Percentiles rank a stretch among this genome's conserved stretches.
These are phyloP conservation scores for Penicillium steckii DNA, from an alignment of 495 filamentous ascomycete genomes.

Conservation along the genomic window DNA sequence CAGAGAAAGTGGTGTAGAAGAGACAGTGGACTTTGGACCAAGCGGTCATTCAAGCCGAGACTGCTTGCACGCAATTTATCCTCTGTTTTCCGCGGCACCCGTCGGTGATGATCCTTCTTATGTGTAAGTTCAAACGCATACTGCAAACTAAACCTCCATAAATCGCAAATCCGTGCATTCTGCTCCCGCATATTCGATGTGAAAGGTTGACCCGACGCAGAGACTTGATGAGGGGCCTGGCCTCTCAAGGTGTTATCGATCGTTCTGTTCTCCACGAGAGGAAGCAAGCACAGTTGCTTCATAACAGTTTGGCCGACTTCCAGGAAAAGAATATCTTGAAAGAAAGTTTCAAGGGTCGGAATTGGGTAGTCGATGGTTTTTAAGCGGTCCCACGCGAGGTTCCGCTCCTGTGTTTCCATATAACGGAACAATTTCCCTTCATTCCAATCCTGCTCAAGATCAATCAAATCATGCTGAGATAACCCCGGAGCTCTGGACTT, in stretches of 20 bases:
- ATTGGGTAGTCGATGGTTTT: constrained; percentile 5
- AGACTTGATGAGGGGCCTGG: background rate
- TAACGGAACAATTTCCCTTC: constrained; percentile 1
- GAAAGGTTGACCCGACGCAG: background rate
- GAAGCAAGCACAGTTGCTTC: background rate
- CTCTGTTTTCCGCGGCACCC: constrained; percentile 1
- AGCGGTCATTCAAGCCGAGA: background rate
- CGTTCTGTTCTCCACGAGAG: background rate
- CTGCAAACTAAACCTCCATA: constrained; percentile 11
- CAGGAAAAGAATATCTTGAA: constrained; percentile 10
- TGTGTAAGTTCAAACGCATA: constrained; percentile 6
- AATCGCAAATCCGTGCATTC: background rate
- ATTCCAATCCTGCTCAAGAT: background rate
- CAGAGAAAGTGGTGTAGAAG: background rate
- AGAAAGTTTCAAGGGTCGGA: constrained; percentile 8
- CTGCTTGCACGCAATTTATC: background rate
- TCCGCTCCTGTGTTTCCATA: background rate
- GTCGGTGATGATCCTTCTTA: constrained; percentile 6
- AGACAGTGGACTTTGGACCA: background rate
- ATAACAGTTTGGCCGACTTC: constrained; percentile 6
- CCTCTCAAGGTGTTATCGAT: constrained; percentile 5
- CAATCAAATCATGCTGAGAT: background rate
- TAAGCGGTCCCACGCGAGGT: background rate
- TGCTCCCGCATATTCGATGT: background rate
- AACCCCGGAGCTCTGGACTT: constrained; percentile 4